Percentiles rank a stretch among this genome's conserved stretches.
Evolutionary conservation across 2,329 filamentous ascomycete genomes (phyloP).

Genomic region (Coniochaeta sp.): DNA sequence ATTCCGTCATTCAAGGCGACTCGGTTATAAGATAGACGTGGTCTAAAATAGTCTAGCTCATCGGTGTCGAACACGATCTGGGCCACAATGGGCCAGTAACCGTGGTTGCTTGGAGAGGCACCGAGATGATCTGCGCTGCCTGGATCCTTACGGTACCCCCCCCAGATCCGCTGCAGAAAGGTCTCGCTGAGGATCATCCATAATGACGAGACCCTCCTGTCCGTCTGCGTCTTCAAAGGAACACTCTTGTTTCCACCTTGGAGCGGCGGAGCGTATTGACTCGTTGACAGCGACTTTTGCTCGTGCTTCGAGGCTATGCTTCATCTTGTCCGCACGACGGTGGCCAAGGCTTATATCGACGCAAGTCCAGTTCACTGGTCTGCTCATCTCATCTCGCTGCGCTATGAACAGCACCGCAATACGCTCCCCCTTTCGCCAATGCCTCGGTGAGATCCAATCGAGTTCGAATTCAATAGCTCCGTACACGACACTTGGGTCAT

Average conservation of each 20-base stretch:
- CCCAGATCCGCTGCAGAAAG: background rate
- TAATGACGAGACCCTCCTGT: background rate
- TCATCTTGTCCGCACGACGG: background rate
- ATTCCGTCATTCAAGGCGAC: background rate
- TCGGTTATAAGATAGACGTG: no score
- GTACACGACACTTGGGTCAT: background rate
- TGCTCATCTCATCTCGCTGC: background rate
- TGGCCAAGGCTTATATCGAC: background rate
- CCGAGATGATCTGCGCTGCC: background rate
- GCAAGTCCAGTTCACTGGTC: background rate
- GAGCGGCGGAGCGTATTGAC: background rate
- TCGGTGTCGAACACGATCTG: background rate
- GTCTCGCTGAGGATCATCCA: background rate
- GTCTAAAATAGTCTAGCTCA: no score
- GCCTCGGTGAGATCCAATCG: background rate
- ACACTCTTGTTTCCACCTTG: background rate
- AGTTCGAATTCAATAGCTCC: background rate
- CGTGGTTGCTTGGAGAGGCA: background rate
- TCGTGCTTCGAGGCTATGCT: background rate
- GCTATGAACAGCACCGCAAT: background rate
- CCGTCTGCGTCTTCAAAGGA: background rate
- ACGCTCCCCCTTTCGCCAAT: background rate
- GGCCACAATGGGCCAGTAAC: background rate
- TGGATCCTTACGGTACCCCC: background rate
- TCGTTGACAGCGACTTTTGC: background rate